phyloP scores from a whole-genome alignment of 2,329 filamentous ascomycete species.

The Pestalotiopsis sp. region DNA sequence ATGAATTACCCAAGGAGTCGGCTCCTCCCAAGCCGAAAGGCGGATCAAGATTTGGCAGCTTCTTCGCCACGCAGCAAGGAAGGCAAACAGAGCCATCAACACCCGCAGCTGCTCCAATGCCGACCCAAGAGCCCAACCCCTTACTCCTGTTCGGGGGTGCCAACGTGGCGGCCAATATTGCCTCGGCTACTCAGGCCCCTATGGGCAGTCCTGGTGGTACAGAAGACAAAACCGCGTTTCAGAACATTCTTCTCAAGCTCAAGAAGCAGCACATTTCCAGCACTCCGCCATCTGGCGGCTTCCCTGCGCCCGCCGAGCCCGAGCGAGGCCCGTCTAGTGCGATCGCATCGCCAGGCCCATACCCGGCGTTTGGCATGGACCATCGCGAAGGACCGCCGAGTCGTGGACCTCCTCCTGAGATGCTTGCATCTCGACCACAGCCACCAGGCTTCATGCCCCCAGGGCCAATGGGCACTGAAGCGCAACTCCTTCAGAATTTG shows the following conservation, averaged over 20 bases:
- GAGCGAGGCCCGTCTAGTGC: conserved; percentile 38
- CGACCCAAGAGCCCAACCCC: conserved; percentile 29
- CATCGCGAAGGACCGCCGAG: conserved; percentile 46
- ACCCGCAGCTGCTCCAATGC: conserved; percentile 31
- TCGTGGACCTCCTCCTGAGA: conserved; percentile 50
- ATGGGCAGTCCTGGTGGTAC: conserved; percentile 43
- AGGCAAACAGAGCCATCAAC: conserved; percentile 52
- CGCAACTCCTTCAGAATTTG: conserved; percentile 61
- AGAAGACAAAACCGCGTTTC: conserved; percentile 83
- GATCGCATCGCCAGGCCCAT: conserved; percentile 51
- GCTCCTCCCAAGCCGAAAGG: conserved; percentile 56
- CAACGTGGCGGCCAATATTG: conserved; percentile 18
- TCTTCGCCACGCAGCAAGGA: conserved; percentile 68
- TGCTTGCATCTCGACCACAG: conserved; percentile 52
- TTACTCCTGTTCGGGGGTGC: conserved; percentile 28
- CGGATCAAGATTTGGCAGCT: conserved; percentile 80
- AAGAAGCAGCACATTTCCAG: conserved; percentile 56
- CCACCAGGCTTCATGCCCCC: conserved; percentile 48
- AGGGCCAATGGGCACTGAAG: conserved; percentile 51
- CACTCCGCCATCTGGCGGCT: conserved; percentile 45
- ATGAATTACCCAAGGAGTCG: conserved; percentile 48
- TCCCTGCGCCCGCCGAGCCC: conserved; percentile 28
- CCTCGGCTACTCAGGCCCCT: conserved; percentile 6
- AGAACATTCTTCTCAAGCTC: conserved; percentile 80
- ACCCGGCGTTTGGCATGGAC: conserved; percentile 45